A percentile compares a stretch with the other conserved stretches of the same genome.
Evolutionary conservation across 169 alveolate genomes (phyloP).

Genomic region (Plasmodium inui): DNA sequence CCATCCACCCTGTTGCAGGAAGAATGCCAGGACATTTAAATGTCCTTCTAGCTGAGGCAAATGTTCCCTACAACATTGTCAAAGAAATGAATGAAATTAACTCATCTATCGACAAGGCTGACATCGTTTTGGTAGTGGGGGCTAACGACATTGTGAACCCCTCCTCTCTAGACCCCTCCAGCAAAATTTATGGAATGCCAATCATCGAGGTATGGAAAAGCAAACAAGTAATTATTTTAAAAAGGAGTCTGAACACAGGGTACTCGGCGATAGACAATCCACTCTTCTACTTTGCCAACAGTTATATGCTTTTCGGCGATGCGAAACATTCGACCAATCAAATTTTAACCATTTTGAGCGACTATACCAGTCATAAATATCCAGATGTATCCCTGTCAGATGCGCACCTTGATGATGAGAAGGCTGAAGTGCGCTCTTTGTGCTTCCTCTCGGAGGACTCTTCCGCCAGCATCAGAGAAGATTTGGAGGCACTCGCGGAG

Average conservation of each 20-base stretch:
- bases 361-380: slow-evolving; percentile 56
- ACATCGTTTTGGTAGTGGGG: slow-evolving; percentile 93
- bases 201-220: slow-evolving; percentile 96
- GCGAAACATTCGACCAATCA: slow-evolving; percentile 88
- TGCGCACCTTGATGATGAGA: slow-evolving; percentile 24
- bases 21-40: slow-evolving; percentile 98
- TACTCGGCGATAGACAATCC: slow-evolving; percentile 96
- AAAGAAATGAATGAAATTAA: slow-evolving; percentile 95
- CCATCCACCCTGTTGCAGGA: slow-evolving; percentile 98
- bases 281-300: slow-evolving; percentile 90
- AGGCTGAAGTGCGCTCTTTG: slow-evolving; percentile 29
- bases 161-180: slow-evolving; percentile 90
- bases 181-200: slow-evolving; percentile 96
- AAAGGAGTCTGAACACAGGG: slow-evolving; percentile 95
- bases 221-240: slow-evolving; percentile 89
- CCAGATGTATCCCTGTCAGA: slow-evolving; percentile 23
- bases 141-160: slow-evolving; percentile 96
- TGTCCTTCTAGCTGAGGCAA: slow-evolving; percentile 96
- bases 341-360: slow-evolving; percentile 76
- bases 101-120: slow-evolving; percentile 85
- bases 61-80: slow-evolving; percentile 94
- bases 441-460: slow-evolving; percentile 38
- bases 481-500: slow-evolving; percentile 68
- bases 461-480: slow-evolving; percentile 53
- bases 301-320: slow-evolving; percentile 92